These are phyloP conservation scores for Clathrus columnatus DNA, from an alignment of 768 basidiomycete genomes.

Conservation along the genomic window DNA sequence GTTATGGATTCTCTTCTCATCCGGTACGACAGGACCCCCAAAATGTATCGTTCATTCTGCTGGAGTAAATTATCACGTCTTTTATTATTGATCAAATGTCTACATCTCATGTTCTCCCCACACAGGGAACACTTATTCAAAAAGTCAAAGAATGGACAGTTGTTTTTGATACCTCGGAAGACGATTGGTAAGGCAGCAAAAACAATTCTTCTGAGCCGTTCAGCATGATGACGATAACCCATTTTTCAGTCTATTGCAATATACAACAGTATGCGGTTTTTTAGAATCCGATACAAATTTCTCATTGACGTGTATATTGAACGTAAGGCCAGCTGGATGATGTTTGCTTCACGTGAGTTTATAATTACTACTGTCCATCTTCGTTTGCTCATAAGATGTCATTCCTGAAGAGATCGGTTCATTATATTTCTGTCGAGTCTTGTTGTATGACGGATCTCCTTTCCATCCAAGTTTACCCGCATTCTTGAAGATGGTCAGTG, in stretches of 20 bases:
- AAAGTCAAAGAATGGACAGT: constrained; percentile 51
- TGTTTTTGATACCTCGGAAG: constrained; percentile 32
- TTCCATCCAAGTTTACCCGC: constrained; percentile 47
- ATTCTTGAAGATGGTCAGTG: constrained; percentile 50
- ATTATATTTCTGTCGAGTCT: constrained; percentile 39
- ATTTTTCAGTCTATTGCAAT: constrained; percentile 40
- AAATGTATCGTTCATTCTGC: constrained; percentile 78
- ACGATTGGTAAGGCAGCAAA: constrained; percentile 4
- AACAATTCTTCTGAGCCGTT: constrained; percentile 32
- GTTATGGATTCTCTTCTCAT: constrained; percentile 75
- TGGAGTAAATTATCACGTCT: constrained; percentile 49
- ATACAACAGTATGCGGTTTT: constrained; percentile 67
- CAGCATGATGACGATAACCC: no score
- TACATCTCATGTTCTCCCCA: background rate
- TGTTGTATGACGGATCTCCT: constrained; percentile 63
- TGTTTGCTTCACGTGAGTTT: constrained; percentile 33
- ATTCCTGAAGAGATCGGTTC: constrained; percentile 49
- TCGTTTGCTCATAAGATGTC: background rate
- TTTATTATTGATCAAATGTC: background rate
- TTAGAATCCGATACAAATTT: no score
- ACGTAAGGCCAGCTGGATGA: constrained; percentile 77
- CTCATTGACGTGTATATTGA: background rate
- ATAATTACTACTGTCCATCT: background rate
- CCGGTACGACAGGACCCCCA: constrained; percentile 79
- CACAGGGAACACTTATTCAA: constrained; percentile 67